phyloP scores from a whole-genome alignment of 1,284 basidiomycete genomes.

The Tausonia pullulans region DNA sequence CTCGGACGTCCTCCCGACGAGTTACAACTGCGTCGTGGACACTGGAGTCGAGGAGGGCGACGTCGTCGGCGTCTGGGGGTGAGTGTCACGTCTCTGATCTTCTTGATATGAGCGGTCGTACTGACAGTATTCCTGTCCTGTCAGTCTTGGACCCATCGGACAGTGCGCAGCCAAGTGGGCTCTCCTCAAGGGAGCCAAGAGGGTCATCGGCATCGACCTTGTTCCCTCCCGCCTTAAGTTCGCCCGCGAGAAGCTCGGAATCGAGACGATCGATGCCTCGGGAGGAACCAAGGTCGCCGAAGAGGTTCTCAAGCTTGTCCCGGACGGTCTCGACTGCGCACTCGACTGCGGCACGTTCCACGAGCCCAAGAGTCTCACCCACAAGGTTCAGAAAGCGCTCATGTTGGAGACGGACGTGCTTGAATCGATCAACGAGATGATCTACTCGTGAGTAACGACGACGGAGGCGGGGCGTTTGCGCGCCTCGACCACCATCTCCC shows the following conservation, averaged over 20 bases:
- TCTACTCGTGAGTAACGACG: slow-evolving; percentile 55
- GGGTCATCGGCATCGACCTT: slow-evolving; percentile 60
- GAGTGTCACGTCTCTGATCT: slow-evolving; percentile 14
- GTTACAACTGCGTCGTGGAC: slow-evolving; percentile 57
- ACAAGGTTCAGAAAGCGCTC: slow-evolving; percentile 47
- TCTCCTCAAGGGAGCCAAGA: slow-evolving; percentile 54
- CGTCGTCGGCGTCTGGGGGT: slow-evolving; percentile 53
- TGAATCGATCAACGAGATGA: slow-evolving; percentile 51
- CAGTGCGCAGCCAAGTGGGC: slow-evolving; percentile 44
- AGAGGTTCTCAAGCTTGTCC: slow-evolving; percentile 50
- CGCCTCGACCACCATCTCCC: slow-evolving; percentile 39
- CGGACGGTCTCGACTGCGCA: slow-evolving; percentile 40
- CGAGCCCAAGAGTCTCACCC: slow-evolving; percentile 49
- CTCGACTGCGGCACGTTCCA: slow-evolving; percentile 47
- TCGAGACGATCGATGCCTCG: slow-evolving; percentile 56
- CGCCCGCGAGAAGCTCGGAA: slow-evolving; percentile 45
- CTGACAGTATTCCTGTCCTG: not conserved
- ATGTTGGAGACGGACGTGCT: slow-evolving; percentile 65
- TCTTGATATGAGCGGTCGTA: not conserved
- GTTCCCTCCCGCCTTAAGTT: slow-evolving; percentile 51
- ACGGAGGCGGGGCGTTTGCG: slow-evolving; percentile 14
- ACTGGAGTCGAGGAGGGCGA: slow-evolving; percentile 55
- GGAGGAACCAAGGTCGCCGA: slow-evolving; percentile 47
- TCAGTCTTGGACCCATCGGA: slow-evolving; percentile 35
- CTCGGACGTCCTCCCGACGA: slow-evolving; percentile 58